Evolutionary conservation across 805 yeast genomes (phyloP).

Genomic region (Yamadazyma paraphyllophila): DNA sequence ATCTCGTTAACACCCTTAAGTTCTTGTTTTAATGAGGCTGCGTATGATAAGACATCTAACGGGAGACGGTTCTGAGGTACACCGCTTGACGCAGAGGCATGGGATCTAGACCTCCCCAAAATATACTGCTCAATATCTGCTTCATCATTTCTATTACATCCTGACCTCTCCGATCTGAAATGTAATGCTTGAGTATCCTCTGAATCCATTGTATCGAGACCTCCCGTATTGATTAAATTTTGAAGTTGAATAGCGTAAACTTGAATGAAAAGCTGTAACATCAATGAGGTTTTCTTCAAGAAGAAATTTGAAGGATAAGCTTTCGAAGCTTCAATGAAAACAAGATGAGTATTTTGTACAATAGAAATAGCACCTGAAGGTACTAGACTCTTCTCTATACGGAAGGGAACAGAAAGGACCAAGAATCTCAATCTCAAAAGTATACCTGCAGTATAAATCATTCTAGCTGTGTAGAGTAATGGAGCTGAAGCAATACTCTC

Average conservation of each 20-base stretch:
- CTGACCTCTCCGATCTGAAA: constrained; percentile 1
- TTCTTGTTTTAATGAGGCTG: constrained; percentile 32
- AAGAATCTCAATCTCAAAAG: constrained; percentile 55
- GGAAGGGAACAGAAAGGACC: constrained; percentile 51
- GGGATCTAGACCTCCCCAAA: neutral
- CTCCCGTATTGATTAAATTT: constrained; percentile 23
- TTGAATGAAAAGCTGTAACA: constrained; percentile 57
- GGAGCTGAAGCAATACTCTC: constrained; percentile 58
- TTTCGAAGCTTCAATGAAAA: constrained; percentile 28
- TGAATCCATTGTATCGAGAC: constrained; percentile 1
- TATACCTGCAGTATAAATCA: constrained; percentile 66
- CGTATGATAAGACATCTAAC: constrained; percentile 40
- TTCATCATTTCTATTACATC: constrained; percentile 4
- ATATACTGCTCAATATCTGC: constrained; percentile 3
- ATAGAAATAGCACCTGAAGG: constrained; percentile 44
- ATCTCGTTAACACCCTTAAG: constrained; percentile 4
- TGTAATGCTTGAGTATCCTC: neutral
- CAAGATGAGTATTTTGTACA: constrained; percentile 27
- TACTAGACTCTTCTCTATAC: constrained; percentile 42
- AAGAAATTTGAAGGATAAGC: constrained; percentile 43
- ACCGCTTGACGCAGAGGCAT: too few species aligned
- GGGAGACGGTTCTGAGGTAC: constrained; percentile 20
- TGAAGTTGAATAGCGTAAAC: constrained; percentile 58
- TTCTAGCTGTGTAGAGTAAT: constrained; percentile 52
- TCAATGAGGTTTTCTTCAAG: constrained; percentile 52